Evolutionary conservation across 2,329 filamentous ascomycete species (phyloP), one percentile per base, ranked within the genome.

Genomic region (Hypoxylon sp.): DNA sequence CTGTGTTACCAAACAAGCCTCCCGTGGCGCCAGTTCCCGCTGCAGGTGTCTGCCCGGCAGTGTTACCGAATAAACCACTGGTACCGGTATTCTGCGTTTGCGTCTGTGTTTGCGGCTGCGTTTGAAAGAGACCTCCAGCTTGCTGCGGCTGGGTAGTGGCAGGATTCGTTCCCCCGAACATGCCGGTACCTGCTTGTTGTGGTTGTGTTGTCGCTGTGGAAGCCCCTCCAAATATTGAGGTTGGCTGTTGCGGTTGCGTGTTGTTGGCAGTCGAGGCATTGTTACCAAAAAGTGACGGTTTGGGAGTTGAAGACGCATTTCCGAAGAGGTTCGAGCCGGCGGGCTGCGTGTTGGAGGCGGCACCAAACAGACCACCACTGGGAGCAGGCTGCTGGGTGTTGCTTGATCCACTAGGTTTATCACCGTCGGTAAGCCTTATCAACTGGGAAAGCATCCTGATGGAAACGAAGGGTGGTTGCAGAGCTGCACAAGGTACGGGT

Each of bases 171-270:
- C 43, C 57, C 46, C 65, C 70, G 32, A 73, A 73, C 28, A 73
- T 19, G 28, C 70, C 62, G 4, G 65, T 46, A 7, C 54, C 48
- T 28, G 64, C 55, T 60, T 68, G 71, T 54, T 68, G 72, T 30
- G 68, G 70, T 52, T 71, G 71, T 6, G 71, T 34, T 63, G 72
- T 58, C 66, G 70, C 54, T 56, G 68, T 24, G 5, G 73, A 49
- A 4, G 66, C 60, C 15, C 75, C 60, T 13, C 75, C 77, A 59
- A 80, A 79, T n/a, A 78, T 53, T 30, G 72, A 69, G n/a, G 44
- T 37, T 3, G 75, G 70, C 43, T 73, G 72, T 56, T 74, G 77
- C 28, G 74, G 72, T 48, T 77, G 74, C 22, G 59, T 64, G 22
- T 65, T 64, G 19, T 65, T 46, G 43, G 64, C 34, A 67, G 70